A percentile compares a stretch with the other conserved stretches of the same genome.
These are phyloP conservation scores for Sclerotinia sclerotiorum DNA, from an alignment of 2,329 filamentous ascomycete species.

Conservation along the genomic window DNA sequence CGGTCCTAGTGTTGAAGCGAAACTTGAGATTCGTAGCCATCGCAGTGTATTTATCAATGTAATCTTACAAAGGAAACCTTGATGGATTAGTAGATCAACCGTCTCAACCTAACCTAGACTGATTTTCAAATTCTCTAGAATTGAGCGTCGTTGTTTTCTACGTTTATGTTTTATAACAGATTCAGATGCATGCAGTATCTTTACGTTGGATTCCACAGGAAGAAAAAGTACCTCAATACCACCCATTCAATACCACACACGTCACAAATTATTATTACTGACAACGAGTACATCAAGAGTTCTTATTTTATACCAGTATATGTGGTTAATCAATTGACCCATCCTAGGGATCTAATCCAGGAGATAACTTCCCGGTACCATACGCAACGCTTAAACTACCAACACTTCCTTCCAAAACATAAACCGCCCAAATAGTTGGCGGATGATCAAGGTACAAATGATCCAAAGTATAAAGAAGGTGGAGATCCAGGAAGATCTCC, in stretches of 20 bases:
- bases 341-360: conserved; percentile 21
- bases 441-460: conserved; percentile 16
- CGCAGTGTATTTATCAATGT: background rate
- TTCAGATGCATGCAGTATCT: background rate
- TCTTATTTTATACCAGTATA: conserved; percentile 16
- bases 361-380: conserved; percentile 17
- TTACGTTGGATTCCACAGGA: background rate
- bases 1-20: background rate
- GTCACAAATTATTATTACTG: background rate
- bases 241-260: background rate
- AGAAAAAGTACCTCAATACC: too few species aligned
- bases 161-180: background rate
- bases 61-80: background rate
- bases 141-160: background rate
- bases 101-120: background rate
- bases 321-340: conserved; percentile 18
- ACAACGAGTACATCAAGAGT: background rate
- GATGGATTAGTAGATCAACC: background rate
- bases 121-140: background rate
- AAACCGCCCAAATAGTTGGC: conserved; percentile 16
- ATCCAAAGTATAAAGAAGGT: conserved; percentile 20
- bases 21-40: background rate
- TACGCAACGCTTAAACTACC: conserved; percentile 21
- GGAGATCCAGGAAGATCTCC: background rate
- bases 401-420: conserved; percentile 18